phyloP scores from a whole-genome alignment of 441 rosid genomes.

The Brassica balearica region DNA sequence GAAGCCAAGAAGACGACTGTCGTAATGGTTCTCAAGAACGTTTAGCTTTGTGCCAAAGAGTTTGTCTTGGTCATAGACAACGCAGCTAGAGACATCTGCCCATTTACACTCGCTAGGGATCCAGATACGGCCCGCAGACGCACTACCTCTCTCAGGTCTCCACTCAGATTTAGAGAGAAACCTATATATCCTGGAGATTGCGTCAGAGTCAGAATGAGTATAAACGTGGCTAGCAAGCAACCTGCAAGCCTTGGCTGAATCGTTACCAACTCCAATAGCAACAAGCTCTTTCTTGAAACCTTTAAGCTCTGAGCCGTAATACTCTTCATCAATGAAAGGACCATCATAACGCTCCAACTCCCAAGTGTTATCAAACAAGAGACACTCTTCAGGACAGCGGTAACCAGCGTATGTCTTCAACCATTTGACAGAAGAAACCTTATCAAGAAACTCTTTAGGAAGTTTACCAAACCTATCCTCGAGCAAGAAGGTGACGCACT shows the following conservation, averaged over 20 bases:
- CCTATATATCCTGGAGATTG: constrained; percentile 56
- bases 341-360: constrained; percentile 63
- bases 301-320: constrained; percentile 53
- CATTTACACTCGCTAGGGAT: constrained; percentile 57
- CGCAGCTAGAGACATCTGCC: constrained; percentile 58
- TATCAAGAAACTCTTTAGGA: constrained; percentile 38
- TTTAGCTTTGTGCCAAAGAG: constrained; percentile 55
- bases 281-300: constrained; percentile 51
- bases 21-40: constrained; percentile 57
- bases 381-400: constrained; percentile 53
- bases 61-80: constrained; percentile 54
- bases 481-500: constrained; percentile 51
- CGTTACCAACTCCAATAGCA: constrained; percentile 58
- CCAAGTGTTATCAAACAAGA: constrained; percentile 54
- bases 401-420: constrained; percentile 62
- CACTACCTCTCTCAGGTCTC: constrained; percentile 44
- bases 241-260: constrained; percentile 41
- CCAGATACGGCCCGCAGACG: constrained; percentile 49
- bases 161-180: constrained; percentile 49
- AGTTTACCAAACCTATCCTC: constrained; percentile 37
- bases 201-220: constrained; percentile 45
- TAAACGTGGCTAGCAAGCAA: constrained; percentile 51
- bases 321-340: constrained; percentile 71
- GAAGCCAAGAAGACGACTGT: constrained; percentile 36
- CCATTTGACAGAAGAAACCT: constrained; percentile 59